These are phyloP conservation scores for Penicillium simplicissimum DNA, from an alignment of 495 filamentous ascomycete genomes.

Conservation along the genomic window DNA sequence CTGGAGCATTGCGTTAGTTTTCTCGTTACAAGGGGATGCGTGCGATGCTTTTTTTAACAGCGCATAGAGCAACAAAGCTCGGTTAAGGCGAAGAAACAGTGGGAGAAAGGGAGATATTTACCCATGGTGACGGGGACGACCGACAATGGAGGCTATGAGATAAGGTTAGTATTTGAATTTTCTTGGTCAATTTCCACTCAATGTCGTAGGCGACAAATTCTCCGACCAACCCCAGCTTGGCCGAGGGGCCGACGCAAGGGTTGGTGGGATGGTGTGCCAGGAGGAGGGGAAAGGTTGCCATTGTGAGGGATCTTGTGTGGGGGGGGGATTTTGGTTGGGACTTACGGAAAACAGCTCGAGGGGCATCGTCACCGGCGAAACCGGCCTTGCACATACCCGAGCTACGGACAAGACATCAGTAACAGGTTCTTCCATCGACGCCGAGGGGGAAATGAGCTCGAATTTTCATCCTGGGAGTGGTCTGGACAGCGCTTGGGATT, in stretches of 20 bases:
- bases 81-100: slow-evolving; percentile 32
- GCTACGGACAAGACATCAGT: slow-evolving; percentile 63
- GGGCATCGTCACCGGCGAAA: slow-evolving; percentile 99
- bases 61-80: not conserved
- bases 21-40: not conserved
- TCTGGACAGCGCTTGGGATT: slow-evolving; percentile 21
- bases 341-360: slow-evolving; percentile 99
- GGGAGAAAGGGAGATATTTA: slow-evolving; percentile 50
- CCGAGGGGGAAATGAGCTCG: not conserved
- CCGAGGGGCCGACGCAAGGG: slow-evolving; percentile 33
- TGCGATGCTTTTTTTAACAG: not conserved
- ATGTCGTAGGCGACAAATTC: not conserved
- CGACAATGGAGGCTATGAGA: slow-evolving; percentile 89
- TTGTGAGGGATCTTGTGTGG: slow-evolving; percentile 23
- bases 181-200: not conserved
- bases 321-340: slow-evolving; percentile 34
- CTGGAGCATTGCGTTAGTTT: slow-evolving; percentile 50
- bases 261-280: slow-evolving; percentile 21
- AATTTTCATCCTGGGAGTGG: slow-evolving; percentile 5
- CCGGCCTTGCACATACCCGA: slow-evolving; percentile 99
- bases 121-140: slow-evolving; percentile 99
- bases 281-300: slow-evolving; percentile 16
- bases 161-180: slow-evolving; percentile 24
- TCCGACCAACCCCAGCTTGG: slow-evolving; percentile 1
- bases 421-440: slow-evolving; percentile 16